Percentiles rank a stretch among this genome's conserved stretches.
phyloP scores from a whole-genome alignment of 495 filamentous ascomycete species.

The Halenospora varia region DNA sequence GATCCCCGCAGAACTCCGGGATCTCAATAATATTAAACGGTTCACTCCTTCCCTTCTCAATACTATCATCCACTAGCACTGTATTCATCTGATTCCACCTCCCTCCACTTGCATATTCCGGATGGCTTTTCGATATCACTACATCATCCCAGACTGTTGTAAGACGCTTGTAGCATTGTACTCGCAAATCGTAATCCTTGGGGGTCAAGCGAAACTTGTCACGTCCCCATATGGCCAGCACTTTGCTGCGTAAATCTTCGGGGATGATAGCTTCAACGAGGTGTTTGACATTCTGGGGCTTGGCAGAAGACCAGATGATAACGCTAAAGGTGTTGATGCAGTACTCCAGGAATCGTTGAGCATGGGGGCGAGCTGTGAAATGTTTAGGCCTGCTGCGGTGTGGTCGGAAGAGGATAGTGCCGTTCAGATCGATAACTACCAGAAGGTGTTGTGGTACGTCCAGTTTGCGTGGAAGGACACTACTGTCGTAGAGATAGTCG shows the following conservation, averaged over 20 bases:
- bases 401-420: slow-evolving; percentile 75
- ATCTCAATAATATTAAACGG: slow-evolving; percentile 80
- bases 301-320: slow-evolving; percentile 89
- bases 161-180: slow-evolving; percentile 86
- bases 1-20: slow-evolving; percentile 64
- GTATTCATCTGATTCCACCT: slow-evolving; percentile 83
- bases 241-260: slow-evolving; percentile 30
- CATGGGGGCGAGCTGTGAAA: slow-evolving; percentile 59
- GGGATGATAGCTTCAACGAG: slow-evolving; percentile 57
- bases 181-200: slow-evolving; percentile 60
- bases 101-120: slow-evolving; percentile 26
- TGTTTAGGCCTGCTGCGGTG: slow-evolving; percentile 38
- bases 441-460: slow-evolving; percentile 49
- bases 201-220: slow-evolving; percentile 66
- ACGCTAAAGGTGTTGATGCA: slow-evolving; percentile 65
- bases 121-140: slow-evolving; percentile 48
- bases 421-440: slow-evolving; percentile 88
- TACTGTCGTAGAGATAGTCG: slow-evolving; percentile 34
- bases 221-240: slow-evolving; percentile 76
- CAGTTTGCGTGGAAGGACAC: slow-evolving; percentile 19
- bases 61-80: slow-evolving; percentile 80
- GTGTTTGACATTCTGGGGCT: slow-evolving; percentile 57
- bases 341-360: slow-evolving; percentile 62
- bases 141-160: slow-evolving; percentile 62
- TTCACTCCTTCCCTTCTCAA: slow-evolving; percentile 72